Percentiles rank a stretch among this genome's conserved stretches.
These are phyloP conservation scores for Serendipita sp. DNA, from an alignment of 768 basidiomycete genomes.

Conservation along the genomic window DNA sequence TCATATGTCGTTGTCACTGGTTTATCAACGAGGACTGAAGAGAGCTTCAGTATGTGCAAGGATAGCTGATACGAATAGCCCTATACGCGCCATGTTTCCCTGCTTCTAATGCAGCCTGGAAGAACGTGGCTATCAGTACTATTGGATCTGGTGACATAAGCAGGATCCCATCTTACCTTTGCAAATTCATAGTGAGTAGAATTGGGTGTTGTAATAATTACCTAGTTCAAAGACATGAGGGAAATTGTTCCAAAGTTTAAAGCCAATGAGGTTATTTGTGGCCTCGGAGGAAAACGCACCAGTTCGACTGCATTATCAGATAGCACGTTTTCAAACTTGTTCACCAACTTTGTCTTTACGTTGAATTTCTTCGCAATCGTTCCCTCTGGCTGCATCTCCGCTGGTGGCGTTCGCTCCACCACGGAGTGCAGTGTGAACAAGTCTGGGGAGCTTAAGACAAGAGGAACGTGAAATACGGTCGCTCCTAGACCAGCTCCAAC, in stretches of 20 bases:
- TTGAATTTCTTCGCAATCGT: conserved; percentile 55
- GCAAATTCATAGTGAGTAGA: conserved; percentile 55
- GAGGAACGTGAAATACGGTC: conserved; percentile 67
- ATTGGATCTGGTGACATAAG: background rate
- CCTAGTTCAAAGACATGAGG: background rate
- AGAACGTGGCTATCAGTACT: background rate
- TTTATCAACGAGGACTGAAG: conserved; percentile 61
- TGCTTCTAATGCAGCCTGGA: conserved; percentile 35
- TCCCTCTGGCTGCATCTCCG: conserved; percentile 35
- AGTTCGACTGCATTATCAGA: conserved; percentile 49
- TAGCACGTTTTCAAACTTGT: conserved; percentile 43
- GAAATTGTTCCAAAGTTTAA: background rate
- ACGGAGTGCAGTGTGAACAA: conserved; percentile 60
- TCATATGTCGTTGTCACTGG: conserved; percentile 47
- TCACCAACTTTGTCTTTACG: conserved; percentile 36
- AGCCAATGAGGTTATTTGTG: too few species aligned
- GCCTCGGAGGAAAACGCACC: conserved; percentile 18
- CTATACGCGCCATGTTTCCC: conserved; percentile 52
- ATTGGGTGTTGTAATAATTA: conserved; percentile 53
- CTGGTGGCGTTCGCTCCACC: conserved; percentile 44
- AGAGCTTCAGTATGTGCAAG: background rate
- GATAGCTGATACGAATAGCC: background rate
- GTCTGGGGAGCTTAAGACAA: conserved; percentile 55
- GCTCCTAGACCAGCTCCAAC: conserved; percentile 65
- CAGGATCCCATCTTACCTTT: conserved; percentile 22